Evolutionary conservation across 129 eudicot species (phyloP), one percentile per base, ranked within the genome.

Genomic region (Chrysanthemum seticuspe): DNA sequence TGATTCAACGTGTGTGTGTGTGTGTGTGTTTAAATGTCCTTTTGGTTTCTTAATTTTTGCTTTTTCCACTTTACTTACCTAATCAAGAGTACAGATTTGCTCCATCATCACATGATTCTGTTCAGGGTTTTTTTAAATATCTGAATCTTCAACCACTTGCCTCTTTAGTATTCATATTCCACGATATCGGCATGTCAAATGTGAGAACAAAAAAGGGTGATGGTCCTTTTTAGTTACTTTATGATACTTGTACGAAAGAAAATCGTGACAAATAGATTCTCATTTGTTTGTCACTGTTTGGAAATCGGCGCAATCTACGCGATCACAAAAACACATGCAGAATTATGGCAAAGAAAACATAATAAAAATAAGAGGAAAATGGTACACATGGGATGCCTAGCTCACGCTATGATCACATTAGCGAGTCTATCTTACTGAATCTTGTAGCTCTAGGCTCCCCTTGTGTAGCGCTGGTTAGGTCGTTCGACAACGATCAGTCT

Each of bases 111-210:
- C 64, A 4, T 18, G 36, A 21, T 59, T 59, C 31, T 19, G 64
- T 16, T 19, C 18, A 19, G 10, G 0, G 63, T 58, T 15, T 58
- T 9, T 19, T 15, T 10, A 58, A 19, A 29, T 19, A 58, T 19
- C 8, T 58, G 62, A 57, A 57, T 25, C 31, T 27, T 27, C 31
- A 36, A 36, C 45, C 40, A 59, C 64, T 59, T 59, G 36, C 64
- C 40, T 59, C 36, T 59, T 23, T 59, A 18, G 36, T 59, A 21
- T 23, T 21, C 40, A 23, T 23, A 23, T 59, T 59, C 64, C 23
- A 59, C 64, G 25, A 23, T 59, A 59, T 21, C 56, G 21, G 13
- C 12, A 55, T 55, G 21, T 59, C 64, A 59, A 59, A 60, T 60
- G 65, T 60, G 15, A 11, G 2, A 59, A 9, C 23, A 40, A 60